phyloP scores from a whole-genome alignment of 257 asterid species.

The Salvia miltiorrhiza region DNA sequence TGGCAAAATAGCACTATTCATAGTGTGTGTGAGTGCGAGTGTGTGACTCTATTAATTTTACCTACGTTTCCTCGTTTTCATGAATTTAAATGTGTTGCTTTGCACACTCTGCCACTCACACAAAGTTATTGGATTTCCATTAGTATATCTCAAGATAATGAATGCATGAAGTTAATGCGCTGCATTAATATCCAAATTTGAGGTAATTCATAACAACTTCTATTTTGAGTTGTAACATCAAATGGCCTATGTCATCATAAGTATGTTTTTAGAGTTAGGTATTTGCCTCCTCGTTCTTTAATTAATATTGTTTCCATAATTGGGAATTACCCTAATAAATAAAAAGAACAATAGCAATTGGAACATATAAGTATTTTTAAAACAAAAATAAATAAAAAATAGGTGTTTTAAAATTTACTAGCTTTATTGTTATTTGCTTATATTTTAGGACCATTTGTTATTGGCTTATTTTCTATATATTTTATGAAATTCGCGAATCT shows the following conservation, averaged over 20 bases:
- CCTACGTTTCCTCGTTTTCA: conserved; percentile 1
- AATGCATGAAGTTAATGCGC: background rate
- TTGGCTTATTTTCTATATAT: background rate
- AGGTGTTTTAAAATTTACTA: background rate
- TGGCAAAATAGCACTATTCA: conserved; percentile 6
- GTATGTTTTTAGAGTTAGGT: background rate
- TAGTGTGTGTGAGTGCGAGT: background rate
- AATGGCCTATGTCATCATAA: background rate
- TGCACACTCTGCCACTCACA: background rate
- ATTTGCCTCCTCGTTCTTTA: background rate
- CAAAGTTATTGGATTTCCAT: background rate
- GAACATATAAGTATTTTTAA: too few relatives aligned
- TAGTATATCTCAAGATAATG: background rate
- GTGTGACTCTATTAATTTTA: background rate
- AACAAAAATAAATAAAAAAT: too few relatives aligned
- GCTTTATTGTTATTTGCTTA: background rate
- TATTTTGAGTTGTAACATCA: conserved; percentile 2
- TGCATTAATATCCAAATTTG: background rate
- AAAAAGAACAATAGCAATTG: too few relatives aligned
- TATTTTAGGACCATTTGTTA: background rate
- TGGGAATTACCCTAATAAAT: conserved; percentile 2
- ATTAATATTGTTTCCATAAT: conserved; percentile 1
- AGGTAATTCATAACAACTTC: background rate
- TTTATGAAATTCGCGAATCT: background rate
- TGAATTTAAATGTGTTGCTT: background rate